These are phyloP conservation scores for Arthrobotrys musiformis DNA, from an alignment of 2,329 filamentous ascomycete species.

Conservation along the genomic window DNA sequence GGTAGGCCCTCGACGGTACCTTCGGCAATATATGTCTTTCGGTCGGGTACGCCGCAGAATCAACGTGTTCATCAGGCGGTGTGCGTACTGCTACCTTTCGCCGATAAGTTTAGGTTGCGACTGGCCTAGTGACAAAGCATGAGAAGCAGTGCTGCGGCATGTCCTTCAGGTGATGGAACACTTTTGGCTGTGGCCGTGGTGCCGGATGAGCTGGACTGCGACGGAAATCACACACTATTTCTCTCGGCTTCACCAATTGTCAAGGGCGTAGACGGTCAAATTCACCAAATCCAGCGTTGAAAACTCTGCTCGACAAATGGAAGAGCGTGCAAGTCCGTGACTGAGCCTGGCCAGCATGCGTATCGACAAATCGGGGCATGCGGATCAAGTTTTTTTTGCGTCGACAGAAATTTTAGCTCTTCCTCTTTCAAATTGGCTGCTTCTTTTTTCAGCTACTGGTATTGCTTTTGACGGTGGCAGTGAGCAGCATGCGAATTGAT, in stretches of 20 bases:
- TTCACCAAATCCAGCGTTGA: slow-evolving; percentile 44
- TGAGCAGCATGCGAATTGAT: slow-evolving; percentile 26
- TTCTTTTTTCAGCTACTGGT: slow-evolving; percentile 54
- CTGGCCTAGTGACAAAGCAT: slow-evolving; percentile 30
- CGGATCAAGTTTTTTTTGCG: slow-evolving; percentile 39
- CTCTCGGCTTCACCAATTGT: slow-evolving; percentile 52
- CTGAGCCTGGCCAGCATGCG: slow-evolving; percentile 24
- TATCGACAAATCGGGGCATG: slow-evolving; percentile 54
- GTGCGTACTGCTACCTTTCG: slow-evolving; percentile 7
- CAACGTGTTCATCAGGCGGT: slow-evolving; percentile 45
- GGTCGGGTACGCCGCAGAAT: slow-evolving; percentile 50
- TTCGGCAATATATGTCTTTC: slow-evolving; percentile 32
- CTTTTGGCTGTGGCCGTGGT: slow-evolving; percentile 8
- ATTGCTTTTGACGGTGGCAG: slow-evolving; percentile 55
- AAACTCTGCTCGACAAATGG: slow-evolving; percentile 47
- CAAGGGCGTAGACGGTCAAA: slow-evolving; percentile 44
- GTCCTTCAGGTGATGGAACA: slow-evolving; percentile 48
- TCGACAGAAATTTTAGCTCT: slow-evolving; percentile 52
- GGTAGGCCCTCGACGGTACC: slow-evolving; percentile 11
- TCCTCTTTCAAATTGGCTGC: slow-evolving; percentile 54
- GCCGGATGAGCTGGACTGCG: slow-evolving; percentile 45
- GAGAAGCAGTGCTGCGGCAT: slow-evolving; percentile 32
- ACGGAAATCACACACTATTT: slow-evolving; percentile 39
- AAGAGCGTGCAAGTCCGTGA: slow-evolving; percentile 16
- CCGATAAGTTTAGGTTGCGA: slow-evolving; percentile 28